These are phyloP conservation scores for Chlorella sorokiniana DNA, from an alignment of 139 green algal species.

Conservation along the genomic window DNA sequence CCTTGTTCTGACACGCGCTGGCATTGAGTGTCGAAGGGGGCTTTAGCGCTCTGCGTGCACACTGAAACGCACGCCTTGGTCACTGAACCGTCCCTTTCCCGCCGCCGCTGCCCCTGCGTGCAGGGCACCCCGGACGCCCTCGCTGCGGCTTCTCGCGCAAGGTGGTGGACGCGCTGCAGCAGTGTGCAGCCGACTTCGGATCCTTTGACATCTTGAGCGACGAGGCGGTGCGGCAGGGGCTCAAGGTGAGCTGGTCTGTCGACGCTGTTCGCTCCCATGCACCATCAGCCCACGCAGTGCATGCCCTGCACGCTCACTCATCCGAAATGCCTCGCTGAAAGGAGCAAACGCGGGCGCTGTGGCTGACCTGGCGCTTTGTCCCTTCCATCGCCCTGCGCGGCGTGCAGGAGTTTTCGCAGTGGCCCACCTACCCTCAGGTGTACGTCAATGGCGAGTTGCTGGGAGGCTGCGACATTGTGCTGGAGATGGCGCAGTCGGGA, in stretches of 20 bases:
- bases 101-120: constrained; percentile 11
- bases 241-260: constrained; percentile 66
- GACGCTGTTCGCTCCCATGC: background rate
- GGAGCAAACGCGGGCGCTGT: too few relatives aligned
- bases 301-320: background rate
- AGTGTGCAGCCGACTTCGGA: constrained; percentile 56
- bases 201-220: constrained; percentile 92
- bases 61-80: background rate
- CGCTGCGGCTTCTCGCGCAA: constrained; percentile 89
- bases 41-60: background rate
- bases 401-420: constrained; percentile 70
- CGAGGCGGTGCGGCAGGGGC: constrained; percentile 76
- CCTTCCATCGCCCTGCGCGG: background rate
- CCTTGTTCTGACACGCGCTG: constrained; percentile 36
- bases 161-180: constrained; percentile 74
- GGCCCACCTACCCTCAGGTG: constrained; percentile 93
- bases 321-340: background rate
- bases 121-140: constrained; percentile 76
- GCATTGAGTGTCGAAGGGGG: background rate
- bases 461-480: constrained; percentile 83
- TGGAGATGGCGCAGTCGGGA: constrained; percentile 68
- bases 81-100: background rate
- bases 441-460: constrained; percentile 80
- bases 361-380: background rate
- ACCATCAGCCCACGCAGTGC: background rate